Evolutionary conservation across 257 asterid genomes (phyloP).

Genomic region (Plantago elongata): DNA sequence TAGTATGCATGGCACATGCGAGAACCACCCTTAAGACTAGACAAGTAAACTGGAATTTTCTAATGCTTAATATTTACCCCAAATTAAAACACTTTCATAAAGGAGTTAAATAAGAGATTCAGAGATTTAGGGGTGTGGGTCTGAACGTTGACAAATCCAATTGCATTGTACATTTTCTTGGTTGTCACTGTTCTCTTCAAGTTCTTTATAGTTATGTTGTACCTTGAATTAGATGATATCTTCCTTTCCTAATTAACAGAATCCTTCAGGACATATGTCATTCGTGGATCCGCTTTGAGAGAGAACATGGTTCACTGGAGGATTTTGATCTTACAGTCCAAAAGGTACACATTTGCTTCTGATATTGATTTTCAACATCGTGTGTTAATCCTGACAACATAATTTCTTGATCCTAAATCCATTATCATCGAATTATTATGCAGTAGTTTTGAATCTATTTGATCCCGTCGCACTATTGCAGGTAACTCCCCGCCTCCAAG

Average conservation of each 20-base stretch:
- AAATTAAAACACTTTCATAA: too few relatives aligned
- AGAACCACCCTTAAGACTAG: too few relatives aligned
- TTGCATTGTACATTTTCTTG: slow-evolving; percentile 8
- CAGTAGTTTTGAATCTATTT: not conserved
- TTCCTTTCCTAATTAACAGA: slow-evolving; percentile 70
- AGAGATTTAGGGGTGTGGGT: too few relatives aligned
- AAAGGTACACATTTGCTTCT: slow-evolving; percentile 49
- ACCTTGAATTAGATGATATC: slow-evolving; percentile 63
- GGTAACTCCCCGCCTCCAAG: slow-evolving; percentile 96
- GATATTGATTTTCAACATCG: not conserved
- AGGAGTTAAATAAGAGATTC: too few relatives aligned
- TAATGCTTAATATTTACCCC: too few relatives aligned
- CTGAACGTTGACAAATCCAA: not conserved
- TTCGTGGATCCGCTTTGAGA: slow-evolving; percentile 92
- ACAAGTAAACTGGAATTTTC: too few relatives aligned
- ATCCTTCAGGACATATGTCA: slow-evolving; percentile 93
- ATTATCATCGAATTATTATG: too few relatives aligned
- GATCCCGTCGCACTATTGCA: slow-evolving; percentile 28
- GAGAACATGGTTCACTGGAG: slow-evolving; percentile 81
- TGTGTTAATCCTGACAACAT: too few relatives aligned
- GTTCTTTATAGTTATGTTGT: slow-evolving; percentile 21
- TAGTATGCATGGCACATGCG: too few relatives aligned
- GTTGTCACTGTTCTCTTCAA: slow-evolving; percentile 6
- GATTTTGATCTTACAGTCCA: slow-evolving; percentile 76
- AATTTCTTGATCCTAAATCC: too few relatives aligned